Evolutionary conservation across 1,284 basidiomycete genomes (phyloP).

Genomic region (Trichosporon sp.): DNA sequence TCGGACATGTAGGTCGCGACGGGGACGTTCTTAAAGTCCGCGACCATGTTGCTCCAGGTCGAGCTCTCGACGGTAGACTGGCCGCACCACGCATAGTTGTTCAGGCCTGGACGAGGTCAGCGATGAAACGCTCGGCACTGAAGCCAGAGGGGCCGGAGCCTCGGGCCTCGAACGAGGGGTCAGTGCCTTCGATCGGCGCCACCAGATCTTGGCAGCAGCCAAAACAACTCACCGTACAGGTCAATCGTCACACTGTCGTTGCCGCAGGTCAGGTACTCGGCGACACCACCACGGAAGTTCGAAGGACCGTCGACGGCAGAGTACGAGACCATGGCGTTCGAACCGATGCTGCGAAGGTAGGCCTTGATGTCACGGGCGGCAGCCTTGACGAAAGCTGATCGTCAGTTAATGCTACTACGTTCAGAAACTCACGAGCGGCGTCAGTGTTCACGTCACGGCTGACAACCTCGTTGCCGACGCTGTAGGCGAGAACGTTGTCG

Average conservation of each 20-base stretch:
- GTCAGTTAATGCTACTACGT: neutral
- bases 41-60: constrained; percentile 51
- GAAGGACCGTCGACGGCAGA: constrained; percentile 72
- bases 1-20: constrained; percentile 86
- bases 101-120: constrained; percentile 29
- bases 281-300: constrained; percentile 64
- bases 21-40: constrained; percentile 57
- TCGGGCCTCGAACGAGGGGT: neutral
- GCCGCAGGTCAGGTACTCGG: constrained; percentile 78
- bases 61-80: constrained; percentile 58
- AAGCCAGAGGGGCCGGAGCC: neutral
- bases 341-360: constrained; percentile 68
- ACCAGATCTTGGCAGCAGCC: constrained; percentile 52
- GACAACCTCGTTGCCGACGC: constrained; percentile 86
- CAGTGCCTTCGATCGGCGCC: neutral
- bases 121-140: neutral
- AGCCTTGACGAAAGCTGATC: constrained; percentile 72
- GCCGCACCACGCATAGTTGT: constrained; percentile 68
- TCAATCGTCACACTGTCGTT: constrained; percentile 68
- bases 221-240: constrained; percentile 75
- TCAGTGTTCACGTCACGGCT: constrained; percentile 58
- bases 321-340: constrained; percentile 71
- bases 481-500: constrained; percentile 73
- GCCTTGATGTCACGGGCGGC: constrained; percentile 82
- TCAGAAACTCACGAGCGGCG: constrained; percentile 54